Percentiles rank a stretch among this genome's conserved stretches.
Conservation (phyloP, 108 stramenopile genomes). For the Schizochytrium sp. region DNA sequence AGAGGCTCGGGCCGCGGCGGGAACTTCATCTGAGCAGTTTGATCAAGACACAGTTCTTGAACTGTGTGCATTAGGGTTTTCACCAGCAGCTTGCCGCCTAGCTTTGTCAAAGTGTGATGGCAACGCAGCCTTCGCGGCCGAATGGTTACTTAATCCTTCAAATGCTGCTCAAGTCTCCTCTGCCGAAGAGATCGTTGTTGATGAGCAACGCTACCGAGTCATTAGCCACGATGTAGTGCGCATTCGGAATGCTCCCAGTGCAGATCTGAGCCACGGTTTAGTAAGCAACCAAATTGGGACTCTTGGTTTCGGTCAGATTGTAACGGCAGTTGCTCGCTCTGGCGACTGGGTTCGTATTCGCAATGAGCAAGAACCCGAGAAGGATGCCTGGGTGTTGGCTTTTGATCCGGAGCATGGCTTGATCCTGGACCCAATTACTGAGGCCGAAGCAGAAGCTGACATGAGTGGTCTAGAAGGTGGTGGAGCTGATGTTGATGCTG, state of each 20-base stretch:
- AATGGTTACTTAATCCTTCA: slow-evolving; percentile 39
- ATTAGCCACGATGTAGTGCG: slow-evolving; percentile 1
- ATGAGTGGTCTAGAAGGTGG: background rate
- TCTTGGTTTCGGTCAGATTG: slow-evolving; percentile 11
- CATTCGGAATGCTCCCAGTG: slow-evolving; percentile 20
- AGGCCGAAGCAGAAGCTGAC: background rate
- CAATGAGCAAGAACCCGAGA: background rate
- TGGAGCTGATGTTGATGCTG: slow-evolving; percentile 2
- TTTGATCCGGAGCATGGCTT: slow-evolving; percentile 40
- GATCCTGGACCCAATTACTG: background rate
- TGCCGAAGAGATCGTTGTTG: slow-evolving; percentile 11
- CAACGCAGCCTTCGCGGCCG: slow-evolving; percentile 44
- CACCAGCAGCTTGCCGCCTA: slow-evolving; percentile 49
- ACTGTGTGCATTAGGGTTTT: slow-evolving; percentile 29
- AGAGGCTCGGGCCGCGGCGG: background rate
- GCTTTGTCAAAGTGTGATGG: slow-evolving; percentile 14
- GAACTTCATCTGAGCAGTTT: background rate
- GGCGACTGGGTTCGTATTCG: slow-evolving; percentile 41
- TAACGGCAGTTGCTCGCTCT: background rate
- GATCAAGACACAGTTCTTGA: background rate
- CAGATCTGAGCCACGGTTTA: background rate
- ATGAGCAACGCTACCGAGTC: slow-evolving; percentile 21
- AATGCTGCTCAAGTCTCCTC: background rate
- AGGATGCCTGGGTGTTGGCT: slow-evolving; percentile 44
- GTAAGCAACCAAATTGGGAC: slow-evolving; percentile 14